Evolutionary conservation across 768 basidiomycete genomes (phyloP), one percentile per base, ranked within the genome.

Genomic region (Crassisporium funariophilum): DNA sequence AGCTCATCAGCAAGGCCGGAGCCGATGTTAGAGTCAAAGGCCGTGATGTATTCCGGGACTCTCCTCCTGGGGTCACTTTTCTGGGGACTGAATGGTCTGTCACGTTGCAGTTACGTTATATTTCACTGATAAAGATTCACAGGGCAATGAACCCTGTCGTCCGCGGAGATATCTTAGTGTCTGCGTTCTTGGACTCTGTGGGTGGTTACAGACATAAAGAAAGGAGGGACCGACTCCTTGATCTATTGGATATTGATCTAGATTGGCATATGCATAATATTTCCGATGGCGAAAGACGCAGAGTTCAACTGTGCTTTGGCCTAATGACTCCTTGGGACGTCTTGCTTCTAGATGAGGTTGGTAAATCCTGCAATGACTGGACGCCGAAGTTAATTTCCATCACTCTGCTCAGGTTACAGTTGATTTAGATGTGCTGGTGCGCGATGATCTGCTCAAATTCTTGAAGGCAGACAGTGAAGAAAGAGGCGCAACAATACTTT

Each of bases 121-220:
- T 40, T 24, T 15, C 35, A 34, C 13, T 45, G 39, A 45, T 44
- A 25, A 41, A 52, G 43, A 44, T 23, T 48, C 27, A 10, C 60
- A 90, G 90, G 91, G 94, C 94, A 0, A 90, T 90, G 84, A 98
- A 99, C 67, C 93, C 95, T 1, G 95, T 98, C 47, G 95, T 98
- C 10, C 81, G 95, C 23, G 76, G 88, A 7, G 97, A 98, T 65
- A 95, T 98, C 51, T 73, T 84, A 23, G 97, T 99, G 3, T 84
- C 89, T n/a, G 75, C 82, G 38, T 99, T 99, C 67, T 74, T 99
- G n/a, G 91, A 99, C 64, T 95, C 92, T 13, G 91, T 99, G 4
- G 97, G 97, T 11, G 97, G 97, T 0, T 98, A 97, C 64, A 77
- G 93, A 43, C 81, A 98, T 70, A 95, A 95, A 64, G 86, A 84